Evolutionary conservation across 1,284 basidiomycete genomes (phyloP), one percentile per base, ranked within the genome.

Genomic region (Austropuccinia psidii): DNA sequence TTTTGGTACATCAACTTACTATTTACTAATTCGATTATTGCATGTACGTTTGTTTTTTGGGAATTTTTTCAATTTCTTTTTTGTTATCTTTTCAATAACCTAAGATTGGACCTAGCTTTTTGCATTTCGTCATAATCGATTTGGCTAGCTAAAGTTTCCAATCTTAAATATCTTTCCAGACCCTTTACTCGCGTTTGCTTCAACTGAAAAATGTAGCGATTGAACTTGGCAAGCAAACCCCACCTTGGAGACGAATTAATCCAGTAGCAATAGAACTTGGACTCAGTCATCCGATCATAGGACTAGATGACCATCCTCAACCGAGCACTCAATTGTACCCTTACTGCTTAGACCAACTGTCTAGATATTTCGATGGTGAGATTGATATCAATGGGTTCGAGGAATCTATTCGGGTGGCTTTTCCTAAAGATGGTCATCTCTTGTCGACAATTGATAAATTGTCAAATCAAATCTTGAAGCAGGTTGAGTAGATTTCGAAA

Each of bases 1-100:
- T 39, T 73, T 73, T 65, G 70, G 70, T 55, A 64, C 70, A 11
- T 64, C 70, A 9, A 73, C 70, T 35, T 73, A 65, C 43, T 61
- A 62, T 21, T 27, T 73, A 24, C 47, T 73, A 39, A 37, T 65
- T 17, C 58, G 70, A 43, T 47, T 65, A 45, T 37, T 73, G 6
- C 61, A 73, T 41, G 70, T 73, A 41, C 35, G 70, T 73, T 52
- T 33, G 24, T 9, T 27, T 15, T 52, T 27, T 15, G 50, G 24
- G 8, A 17, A 11, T 27, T 52, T 15, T 52, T 2, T 19, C 15
- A 15, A 35, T 21, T 33, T 37, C n/a, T 8, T 33, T 37, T 29
- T 31, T 41, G 11, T 60, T 35, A 8, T 27, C n/a, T 55, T 60
- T 31, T 21, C 29, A 24, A 6, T 9, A 19, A 0, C 35, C 21